Percentiles rank a stretch among this genome's conserved stretches.
phyloP scores from a whole-genome alignment of 495 filamentous ascomycete species.

The Podospora comata region DNA sequence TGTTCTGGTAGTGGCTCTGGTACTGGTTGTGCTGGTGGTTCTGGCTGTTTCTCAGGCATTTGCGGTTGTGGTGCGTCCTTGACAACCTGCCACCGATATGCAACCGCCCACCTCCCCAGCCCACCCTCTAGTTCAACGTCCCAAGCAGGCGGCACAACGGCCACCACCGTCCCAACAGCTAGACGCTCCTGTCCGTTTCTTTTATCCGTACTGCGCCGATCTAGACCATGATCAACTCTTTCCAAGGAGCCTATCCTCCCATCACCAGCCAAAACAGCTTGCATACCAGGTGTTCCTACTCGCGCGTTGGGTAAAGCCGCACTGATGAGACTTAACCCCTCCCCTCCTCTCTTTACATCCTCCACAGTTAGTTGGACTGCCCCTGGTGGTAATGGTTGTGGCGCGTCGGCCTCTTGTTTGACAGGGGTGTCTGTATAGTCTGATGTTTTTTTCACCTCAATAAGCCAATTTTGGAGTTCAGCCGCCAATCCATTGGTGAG shows the following conservation, averaged over 20 bases:
- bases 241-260: constrained; percentile 19
- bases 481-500: constrained; percentile 43
- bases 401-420: constrained; percentile 9
- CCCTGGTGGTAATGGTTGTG: constrained; percentile 5
- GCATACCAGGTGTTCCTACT: not conserved
- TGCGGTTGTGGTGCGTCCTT: not conserved
- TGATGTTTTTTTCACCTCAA: constrained; percentile 38
- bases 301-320: not conserved
- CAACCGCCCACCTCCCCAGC: constrained; percentile 41
- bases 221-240: not conserved
- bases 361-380: not conserved
- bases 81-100: constrained; percentile 42
- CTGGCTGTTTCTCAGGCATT: not conserved
- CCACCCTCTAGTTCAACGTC: constrained; percentile 34
- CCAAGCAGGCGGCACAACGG: constrained; percentile 43
- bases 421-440: constrained; percentile 1
- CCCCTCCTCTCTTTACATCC: not conserved
- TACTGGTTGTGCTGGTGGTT: no score
- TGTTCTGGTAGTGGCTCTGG: no score
- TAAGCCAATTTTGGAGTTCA: constrained; percentile 46
- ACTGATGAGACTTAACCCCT: constrained; percentile 3
- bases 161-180: constrained; percentile 33
- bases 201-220: constrained; percentile 5
- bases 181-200: constrained; percentile 16
- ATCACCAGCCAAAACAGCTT: constrained; percentile 41